These are phyloP conservation scores for Basidiobolus meristosporus DNA, from an alignment of 371 early-diverging fungal species.

Conservation along the genomic window DNA sequence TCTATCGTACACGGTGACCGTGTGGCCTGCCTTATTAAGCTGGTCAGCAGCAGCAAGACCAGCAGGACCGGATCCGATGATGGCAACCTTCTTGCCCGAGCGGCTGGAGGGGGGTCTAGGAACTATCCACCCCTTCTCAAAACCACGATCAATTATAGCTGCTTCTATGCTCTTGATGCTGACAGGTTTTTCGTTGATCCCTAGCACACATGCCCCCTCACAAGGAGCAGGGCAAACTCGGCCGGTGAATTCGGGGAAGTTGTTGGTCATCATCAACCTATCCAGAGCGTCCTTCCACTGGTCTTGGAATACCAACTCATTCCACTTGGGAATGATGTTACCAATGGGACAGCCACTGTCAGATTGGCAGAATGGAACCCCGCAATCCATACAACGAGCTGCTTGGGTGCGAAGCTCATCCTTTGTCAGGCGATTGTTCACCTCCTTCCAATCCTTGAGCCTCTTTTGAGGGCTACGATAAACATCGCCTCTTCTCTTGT, in stretches of 20 bases:
- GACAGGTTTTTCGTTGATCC: constrained; percentile 82
- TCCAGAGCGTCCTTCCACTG: constrained; percentile 89
- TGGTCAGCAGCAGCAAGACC: constrained; percentile 93
- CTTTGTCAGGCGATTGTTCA: constrained; percentile 62
- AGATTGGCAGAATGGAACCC: constrained; percentile 93
- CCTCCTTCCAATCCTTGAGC: constrained; percentile 79
- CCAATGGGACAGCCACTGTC: constrained; percentile 92
- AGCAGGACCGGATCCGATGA: constrained; percentile 91
- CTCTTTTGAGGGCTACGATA: constrained; percentile 76
- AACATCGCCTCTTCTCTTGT: constrained; percentile 64
- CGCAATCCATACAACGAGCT: constrained; percentile 95
- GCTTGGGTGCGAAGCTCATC: constrained; percentile 78
- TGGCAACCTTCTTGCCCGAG: constrained; percentile 67
- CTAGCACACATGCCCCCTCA: constrained; percentile 80
- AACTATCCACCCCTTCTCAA: constrained; percentile 87
- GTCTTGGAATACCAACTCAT: constrained; percentile 82
- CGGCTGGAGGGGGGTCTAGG: constrained; percentile 60
- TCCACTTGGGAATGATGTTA: constrained; percentile 97
- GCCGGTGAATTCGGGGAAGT: constrained; percentile 90
- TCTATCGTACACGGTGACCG: constrained; percentile 86
- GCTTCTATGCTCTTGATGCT: constrained; percentile 92
- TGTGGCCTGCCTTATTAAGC: constrained; percentile 88
- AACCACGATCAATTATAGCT: constrained; percentile 89
- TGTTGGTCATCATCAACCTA: constrained; percentile 87
- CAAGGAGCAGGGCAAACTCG: constrained; percentile 91